phyloP scores from a whole-genome alignment of 805 yeast genomes.

The Wickerhamomyces subpelliculosus region DNA sequence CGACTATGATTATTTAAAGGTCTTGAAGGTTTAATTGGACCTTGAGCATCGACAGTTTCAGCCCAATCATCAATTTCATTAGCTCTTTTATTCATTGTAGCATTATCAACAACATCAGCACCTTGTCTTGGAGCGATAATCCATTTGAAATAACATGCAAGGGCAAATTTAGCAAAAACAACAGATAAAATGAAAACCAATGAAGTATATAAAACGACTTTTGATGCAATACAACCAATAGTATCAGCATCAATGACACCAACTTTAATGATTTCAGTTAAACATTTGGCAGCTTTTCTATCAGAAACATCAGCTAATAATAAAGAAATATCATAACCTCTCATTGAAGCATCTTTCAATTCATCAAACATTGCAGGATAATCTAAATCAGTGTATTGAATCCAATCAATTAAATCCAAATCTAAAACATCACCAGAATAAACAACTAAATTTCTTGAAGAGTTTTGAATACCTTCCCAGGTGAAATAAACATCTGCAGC shows the following conservation, averaged over 20 bases:
- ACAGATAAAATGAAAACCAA: slow-evolving; percentile 79
- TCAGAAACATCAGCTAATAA: slow-evolving; percentile 57
- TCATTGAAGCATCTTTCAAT: slow-evolving; percentile 46
- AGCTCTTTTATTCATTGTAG: slow-evolving; percentile 55
- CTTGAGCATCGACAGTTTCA: slow-evolving; percentile 47
- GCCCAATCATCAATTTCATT: slow-evolving; percentile 82
- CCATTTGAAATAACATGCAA: slow-evolving; percentile 92
- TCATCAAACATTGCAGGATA: slow-evolving; percentile 69
- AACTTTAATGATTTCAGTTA: slow-evolving; percentile 79
- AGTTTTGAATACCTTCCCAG: slow-evolving; percentile 77
- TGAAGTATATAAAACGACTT: slow-evolving; percentile 73
- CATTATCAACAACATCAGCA: slow-evolving; percentile 53
- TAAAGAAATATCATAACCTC: slow-evolving; percentile 78
- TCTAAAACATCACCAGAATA: slow-evolving; percentile 88
- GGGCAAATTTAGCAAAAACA: slow-evolving; percentile 66
- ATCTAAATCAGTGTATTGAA: slow-evolving; percentile 57
- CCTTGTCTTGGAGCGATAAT: slow-evolving; percentile 74
- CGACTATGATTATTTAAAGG: slow-evolving; percentile 22
- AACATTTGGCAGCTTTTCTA: slow-evolving; percentile 73
- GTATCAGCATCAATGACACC: slow-evolving; percentile 86
- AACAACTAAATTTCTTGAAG: slow-evolving; percentile 72
- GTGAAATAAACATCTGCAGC: slow-evolving; percentile 78
- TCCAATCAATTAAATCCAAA: slow-evolving; percentile 69
- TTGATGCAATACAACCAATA: slow-evolving; percentile 90
- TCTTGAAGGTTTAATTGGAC: slow-evolving; percentile 46